Evolutionary conservation across 371 early-diverging fungal genomes (phyloP).

Genomic region (Paramicrosporidium saccamoebae): DNA sequence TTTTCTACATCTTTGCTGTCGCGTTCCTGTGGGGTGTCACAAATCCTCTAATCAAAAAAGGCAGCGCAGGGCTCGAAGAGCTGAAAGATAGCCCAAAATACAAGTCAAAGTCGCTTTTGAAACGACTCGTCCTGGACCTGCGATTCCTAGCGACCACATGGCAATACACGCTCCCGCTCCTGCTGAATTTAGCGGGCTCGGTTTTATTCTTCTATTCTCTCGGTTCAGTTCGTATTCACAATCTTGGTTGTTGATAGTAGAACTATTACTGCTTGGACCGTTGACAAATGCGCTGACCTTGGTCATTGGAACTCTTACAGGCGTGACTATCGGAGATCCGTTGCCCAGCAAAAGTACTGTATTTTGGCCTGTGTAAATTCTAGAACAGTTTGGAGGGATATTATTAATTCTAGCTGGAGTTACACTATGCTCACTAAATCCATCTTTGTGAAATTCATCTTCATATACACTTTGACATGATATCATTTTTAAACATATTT

Average conservation of each 20-base stretch:
- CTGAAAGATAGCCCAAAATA: conserved; percentile 11
- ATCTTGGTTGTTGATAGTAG: conserved; percentile 5
- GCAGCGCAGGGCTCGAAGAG: conserved; percentile 33
- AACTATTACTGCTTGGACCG: conserved; percentile 67
- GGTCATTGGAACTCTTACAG: conserved; percentile 42
- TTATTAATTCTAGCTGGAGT: too few species aligned
- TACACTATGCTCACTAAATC: too few species aligned
- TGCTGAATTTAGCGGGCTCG: conserved; percentile 56
- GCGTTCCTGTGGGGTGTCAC: conserved; percentile 80
- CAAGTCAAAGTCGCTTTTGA: conserved; percentile 8
- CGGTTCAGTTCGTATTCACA: conserved; percentile 20
- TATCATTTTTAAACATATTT: too few species aligned
- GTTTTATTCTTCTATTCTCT: conserved; percentile 61
- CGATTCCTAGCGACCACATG: conserved; percentile 44
- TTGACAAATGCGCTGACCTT: conserved; percentile 64
- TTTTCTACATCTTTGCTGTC: too few species aligned
- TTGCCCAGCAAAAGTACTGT: conserved; percentile 15
- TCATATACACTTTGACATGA: too few species aligned
- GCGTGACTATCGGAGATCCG: conserved; percentile 35
- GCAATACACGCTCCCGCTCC: conserved; percentile 61
- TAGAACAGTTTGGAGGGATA: too few species aligned
- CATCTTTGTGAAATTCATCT: too few species aligned
- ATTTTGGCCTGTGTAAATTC: too few species aligned
- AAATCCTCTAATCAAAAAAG: conserved; percentile 69
- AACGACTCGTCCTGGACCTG: conserved; percentile 22